Base-by-base conservation (phyloP, 2,329 filamentous ascomycete genomes). In the Neopestalotiopsis sp. region DNA sequence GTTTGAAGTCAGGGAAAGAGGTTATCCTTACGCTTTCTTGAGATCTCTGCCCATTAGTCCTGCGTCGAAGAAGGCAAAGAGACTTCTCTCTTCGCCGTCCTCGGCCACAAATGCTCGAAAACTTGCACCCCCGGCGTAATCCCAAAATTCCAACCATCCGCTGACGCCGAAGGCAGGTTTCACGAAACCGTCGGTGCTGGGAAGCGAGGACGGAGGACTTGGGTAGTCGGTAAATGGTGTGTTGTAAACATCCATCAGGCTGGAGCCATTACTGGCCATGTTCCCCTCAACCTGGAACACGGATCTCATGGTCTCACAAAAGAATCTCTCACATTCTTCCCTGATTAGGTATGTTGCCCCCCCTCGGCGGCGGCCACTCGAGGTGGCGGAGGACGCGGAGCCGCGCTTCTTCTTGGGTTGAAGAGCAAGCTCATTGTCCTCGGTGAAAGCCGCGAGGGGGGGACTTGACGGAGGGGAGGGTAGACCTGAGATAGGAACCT, bases 241-340 rank as follows among this genome's bases (percentile, higher is more conserved):
- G 72, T 71, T 73, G 69, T 81, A 79, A 90, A 91, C 90, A 95
- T 90, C 91, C 90, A 92, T 90, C 89, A 92, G 91, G 90, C 92
- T 89, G 90, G 93, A 95, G 92, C 90, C 92, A 90, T 90, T 88
- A 86, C 85, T 84, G 82, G 84, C 88, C 87, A 85, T 82, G 84
- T 90, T 91, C 92, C 92, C 91, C 94, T 97, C 94, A 97, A 94
- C 95, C 88, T 92, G 93, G 90, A 98, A 97, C 87, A 93, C 92
- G 86, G 91, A 86, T 85, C 90, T 92, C 91, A 97, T 93, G 89
- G 91, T 92, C 92, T 95, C 94, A 86, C 95, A 97, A 90, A 97
- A 97, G 92, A 97, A 95, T 89, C 95, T 98, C 94, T 97, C 95
- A 97, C 95, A 97, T 94, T 97, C 94, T 94, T 92, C 94, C 93